These are phyloP conservation scores for Xerocomellus amylosporus DNA, from an alignment of 768 basidiomycete genomes.

Conservation along the genomic window DNA sequence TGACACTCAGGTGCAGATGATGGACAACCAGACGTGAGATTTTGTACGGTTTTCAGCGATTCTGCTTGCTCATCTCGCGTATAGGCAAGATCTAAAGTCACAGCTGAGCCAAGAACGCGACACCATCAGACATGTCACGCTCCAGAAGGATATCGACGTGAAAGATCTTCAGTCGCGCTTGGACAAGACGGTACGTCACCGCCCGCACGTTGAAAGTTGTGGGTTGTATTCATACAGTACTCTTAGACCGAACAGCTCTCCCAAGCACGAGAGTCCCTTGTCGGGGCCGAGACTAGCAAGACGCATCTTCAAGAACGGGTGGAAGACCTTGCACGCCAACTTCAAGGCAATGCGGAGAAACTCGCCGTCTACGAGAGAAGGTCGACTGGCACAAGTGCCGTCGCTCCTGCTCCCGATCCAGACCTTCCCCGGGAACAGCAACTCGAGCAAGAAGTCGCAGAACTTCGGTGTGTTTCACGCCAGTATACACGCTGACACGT, in stretches of 20 bases:
- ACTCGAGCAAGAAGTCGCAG: slow-evolving; percentile 80
- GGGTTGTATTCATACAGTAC: slow-evolving; percentile 9
- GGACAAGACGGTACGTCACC: slow-evolving; percentile 60
- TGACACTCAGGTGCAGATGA: slow-evolving; percentile 73
- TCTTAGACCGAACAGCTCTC: slow-evolving; percentile 59
- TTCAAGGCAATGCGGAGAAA: slow-evolving; percentile 81
- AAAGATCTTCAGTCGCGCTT: slow-evolving; percentile 72
- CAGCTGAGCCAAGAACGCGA: slow-evolving; percentile 78
- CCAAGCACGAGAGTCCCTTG: slow-evolving; percentile 65
- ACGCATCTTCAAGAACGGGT: slow-evolving; percentile 70
- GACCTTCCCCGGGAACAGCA: slow-evolving; percentile 70
- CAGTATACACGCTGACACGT: neutral
- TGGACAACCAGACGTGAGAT: slow-evolving; percentile 76
- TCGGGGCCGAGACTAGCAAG: slow-evolving; percentile 74
- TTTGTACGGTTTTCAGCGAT: neutral
- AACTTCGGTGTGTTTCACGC: slow-evolving; percentile 57
- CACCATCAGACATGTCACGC: slow-evolving; percentile 60
- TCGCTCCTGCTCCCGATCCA: slow-evolving; percentile 38
- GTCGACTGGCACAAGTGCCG: slow-evolving; percentile 31
- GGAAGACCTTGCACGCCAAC: slow-evolving; percentile 45
- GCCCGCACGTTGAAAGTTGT: neutral
- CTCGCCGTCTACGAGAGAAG: slow-evolving; percentile 83
- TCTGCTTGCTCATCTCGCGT: slow-evolving; percentile 1
- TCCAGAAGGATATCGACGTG: slow-evolving; percentile 78
- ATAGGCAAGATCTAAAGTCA: slow-evolving; percentile 68